Evolutionary conservation across 2,329 filamentous ascomycete species (phyloP), one percentile per base, ranked within the genome.

Genomic region (Coccinonectria pachysandricola): DNA sequence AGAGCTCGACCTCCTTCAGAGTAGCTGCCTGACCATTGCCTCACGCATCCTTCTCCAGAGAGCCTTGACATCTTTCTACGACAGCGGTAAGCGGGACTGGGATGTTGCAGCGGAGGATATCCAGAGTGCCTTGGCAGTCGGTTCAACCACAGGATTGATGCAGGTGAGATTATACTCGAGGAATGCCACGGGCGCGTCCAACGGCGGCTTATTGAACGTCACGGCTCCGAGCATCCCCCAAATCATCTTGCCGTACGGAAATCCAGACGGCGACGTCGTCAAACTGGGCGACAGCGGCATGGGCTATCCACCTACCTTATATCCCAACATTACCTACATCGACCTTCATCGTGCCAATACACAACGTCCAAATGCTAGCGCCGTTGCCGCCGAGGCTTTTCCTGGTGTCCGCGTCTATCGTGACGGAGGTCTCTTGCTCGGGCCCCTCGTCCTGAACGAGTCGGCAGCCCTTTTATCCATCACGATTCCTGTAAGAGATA

Each of bases 391-490:
- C 21, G 57, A 56, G 29, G 64, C 62, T 13, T 75, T 69, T 31
- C 57, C 59, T 2, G 62, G 52, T 14, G 59, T 71, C 30, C 54
- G 53, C n/a, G 60, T 73, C 18, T 64, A 59, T 34, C 58, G 55
- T 26, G 60, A 60, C 26, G 60, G 52, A 24, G 74, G 74, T 1
- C 60, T 94, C n/a, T 57, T 94, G 2, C 64, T 91, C 0, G 87
- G 87, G 0, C 86, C 86, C 0, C 62, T 83, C 31, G 62, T 71
- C 13, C 55, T 91, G 36, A 91, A 92, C 48, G 59, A 70, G 22
- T 72, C 74, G 0, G 81, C 79, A 37, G 81, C 82, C 12, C 59
- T 95, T 8, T 51, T 93, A 8, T 94, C 86, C 3, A 62, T 93
- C 32, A 93, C 86, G 0, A 57, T 88, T 10, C 83, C 86, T 0